These are phyloP conservation scores for Globisporangium cystogenes DNA, from an alignment of 352 stramenopile genomes.

Conservation along the genomic window DNA sequence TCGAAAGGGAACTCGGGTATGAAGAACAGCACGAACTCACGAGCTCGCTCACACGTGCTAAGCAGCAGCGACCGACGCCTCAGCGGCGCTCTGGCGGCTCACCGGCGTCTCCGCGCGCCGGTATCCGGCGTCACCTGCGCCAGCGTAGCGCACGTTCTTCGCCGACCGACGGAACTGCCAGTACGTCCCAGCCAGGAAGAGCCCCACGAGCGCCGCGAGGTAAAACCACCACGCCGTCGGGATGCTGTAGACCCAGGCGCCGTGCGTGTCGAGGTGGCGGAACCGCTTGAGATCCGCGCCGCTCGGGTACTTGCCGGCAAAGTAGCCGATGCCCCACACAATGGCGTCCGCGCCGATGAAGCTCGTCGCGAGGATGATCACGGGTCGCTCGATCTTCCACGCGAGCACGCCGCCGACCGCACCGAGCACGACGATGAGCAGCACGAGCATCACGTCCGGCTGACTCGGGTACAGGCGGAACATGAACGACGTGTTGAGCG, in stretches of 20 bases:
- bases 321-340: slow-evolving; percentile 66
- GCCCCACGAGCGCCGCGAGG: slow-evolving; percentile 34
- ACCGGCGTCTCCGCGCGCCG: background rate
- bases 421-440: slow-evolving; percentile 31
- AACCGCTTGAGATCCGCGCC: slow-evolving; percentile 45
- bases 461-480: slow-evolving; percentile 38
- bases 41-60: background rate
- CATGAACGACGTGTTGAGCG: slow-evolving; percentile 26
- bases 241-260: slow-evolving; percentile 37
- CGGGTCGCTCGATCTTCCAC: slow-evolving; percentile 45
- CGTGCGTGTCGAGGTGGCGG: slow-evolving; percentile 12
- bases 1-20: background rate
- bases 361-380: slow-evolving; percentile 54
- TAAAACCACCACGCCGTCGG: slow-evolving; percentile 60
- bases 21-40: background rate
- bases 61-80: background rate
- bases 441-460: slow-evolving; percentile 35
- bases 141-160: slow-evolving; percentile 10
- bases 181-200: slow-evolving; percentile 39
- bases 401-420: slow-evolving; percentile 36
- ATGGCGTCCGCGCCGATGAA: slow-evolving; percentile 47
- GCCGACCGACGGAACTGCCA: slow-evolving; percentile 20
- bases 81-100: no score
- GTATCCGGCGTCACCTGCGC: background rate
- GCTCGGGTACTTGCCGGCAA: slow-evolving; percentile 64